Conservation (phyloP, 306 rosid genomes). For the Ammopiptanthus mongolicus region DNA sequence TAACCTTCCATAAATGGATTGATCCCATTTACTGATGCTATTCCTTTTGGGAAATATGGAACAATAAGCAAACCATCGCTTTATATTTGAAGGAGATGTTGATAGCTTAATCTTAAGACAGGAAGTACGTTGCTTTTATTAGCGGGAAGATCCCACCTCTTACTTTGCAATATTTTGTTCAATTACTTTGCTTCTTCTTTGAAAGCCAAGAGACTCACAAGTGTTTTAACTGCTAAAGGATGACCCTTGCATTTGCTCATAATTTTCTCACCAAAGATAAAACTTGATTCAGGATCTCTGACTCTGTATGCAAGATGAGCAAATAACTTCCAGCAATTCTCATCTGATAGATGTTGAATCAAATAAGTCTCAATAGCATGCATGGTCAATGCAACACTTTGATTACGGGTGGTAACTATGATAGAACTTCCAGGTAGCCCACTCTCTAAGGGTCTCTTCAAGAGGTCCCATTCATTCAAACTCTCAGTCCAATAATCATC, state of each 20-base stretch:
- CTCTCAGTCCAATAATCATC: background rate
- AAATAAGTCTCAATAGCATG: background rate
- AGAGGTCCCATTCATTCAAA: background rate
- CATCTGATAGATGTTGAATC: background rate
- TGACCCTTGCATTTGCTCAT: background rate
- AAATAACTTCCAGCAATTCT: background rate
- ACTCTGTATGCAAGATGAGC: background rate
- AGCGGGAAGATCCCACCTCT: background rate
- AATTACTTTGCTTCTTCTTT: background rate
- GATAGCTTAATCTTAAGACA: background rate
- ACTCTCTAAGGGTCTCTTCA: background rate
- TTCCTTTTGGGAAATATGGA: slow-evolving; percentile 16
- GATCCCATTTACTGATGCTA: background rate
- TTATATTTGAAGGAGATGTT: slow-evolving; percentile 1
- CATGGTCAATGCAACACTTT: background rate
- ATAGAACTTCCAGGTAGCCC: background rate
- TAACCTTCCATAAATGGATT: slow-evolving; percentile 18
- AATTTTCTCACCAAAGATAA: background rate
- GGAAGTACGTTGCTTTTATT: background rate
- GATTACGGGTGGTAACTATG: background rate
- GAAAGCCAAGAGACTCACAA: background rate
- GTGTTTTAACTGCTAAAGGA: background rate
- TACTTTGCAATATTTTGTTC: background rate
- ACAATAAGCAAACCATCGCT: slow-evolving; percentile 19
- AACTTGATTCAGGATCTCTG: background rate